A percentile compares a stretch with the other conserved stretches of the same genome.
Evolutionary conservation across 768 basidiomycete species (phyloP).

Genomic region (Lactifluus rugatus): DNA sequence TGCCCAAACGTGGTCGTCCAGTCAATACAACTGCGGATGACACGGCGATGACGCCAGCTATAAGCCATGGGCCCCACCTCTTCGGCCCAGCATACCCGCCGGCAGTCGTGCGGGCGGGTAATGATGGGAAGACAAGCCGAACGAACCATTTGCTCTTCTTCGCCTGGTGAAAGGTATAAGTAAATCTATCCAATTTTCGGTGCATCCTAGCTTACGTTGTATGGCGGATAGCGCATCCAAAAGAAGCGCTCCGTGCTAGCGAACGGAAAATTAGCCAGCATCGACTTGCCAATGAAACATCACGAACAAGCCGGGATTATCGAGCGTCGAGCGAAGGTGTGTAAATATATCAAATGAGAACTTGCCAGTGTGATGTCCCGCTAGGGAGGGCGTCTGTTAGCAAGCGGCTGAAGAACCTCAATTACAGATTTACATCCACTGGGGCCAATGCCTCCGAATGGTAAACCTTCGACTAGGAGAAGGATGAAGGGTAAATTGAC

Average conservation of each 20-base stretch:
- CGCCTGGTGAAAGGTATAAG: slow-evolving; percentile 12
- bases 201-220: slow-evolving; percentile 24
- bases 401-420: not conserved
- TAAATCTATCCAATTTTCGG: not conserved
- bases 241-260: slow-evolving; percentile 28
- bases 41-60: slow-evolving; percentile 36
- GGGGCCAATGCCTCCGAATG: slow-evolving; percentile 64
- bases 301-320: slow-evolving; percentile 33
- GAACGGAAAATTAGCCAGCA: not conserved
- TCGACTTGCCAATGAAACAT: not conserved
- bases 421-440: slow-evolving; percentile 51
- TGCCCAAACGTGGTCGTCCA: not conserved
- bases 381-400: slow-evolving; percentile 27
- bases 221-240: slow-evolving; percentile 31
- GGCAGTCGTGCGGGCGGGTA: slow-evolving; percentile 36
- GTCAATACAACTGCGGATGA: slow-evolving; percentile 19
- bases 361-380: slow-evolving; percentile 63
- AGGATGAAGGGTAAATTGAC: not conserved
- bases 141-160: slow-evolving; percentile 24
- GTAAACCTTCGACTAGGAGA: slow-evolving; percentile 45
- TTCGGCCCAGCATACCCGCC: slow-evolving; percentile 4
- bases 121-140: slow-evolving; percentile 23
- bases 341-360: slow-evolving; percentile 72
- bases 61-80: slow-evolving; percentile 25
- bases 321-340: slow-evolving; percentile 50